A percentile compares a stretch with the other conserved stretches of the same genome.
Conservation (phyloP, 2,329 filamentous ascomycete species). For the Nannizzia gypsea region DNA sequence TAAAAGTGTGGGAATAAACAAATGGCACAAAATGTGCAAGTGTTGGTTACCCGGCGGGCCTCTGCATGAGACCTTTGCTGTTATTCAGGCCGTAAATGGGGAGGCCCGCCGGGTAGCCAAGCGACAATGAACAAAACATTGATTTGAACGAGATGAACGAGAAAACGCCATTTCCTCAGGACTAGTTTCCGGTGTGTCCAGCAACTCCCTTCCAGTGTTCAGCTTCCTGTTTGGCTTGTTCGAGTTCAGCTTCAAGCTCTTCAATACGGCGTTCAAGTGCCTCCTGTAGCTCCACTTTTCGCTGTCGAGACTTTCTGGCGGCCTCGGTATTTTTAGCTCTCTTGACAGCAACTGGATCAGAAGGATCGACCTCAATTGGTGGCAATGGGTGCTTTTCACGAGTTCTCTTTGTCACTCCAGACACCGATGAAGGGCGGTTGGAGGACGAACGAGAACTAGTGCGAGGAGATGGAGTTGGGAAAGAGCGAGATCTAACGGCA, state of each 20-base stretch:
- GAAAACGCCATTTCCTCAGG: slow-evolving; percentile 3
- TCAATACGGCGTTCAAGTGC: slow-evolving; percentile 62
- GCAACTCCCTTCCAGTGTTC: slow-evolving; percentile 29
- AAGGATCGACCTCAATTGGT: slow-evolving; percentile 63
- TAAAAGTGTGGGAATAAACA: not conserved
- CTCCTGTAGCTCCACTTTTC: slow-evolving; percentile 66
- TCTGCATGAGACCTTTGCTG: not conserved
- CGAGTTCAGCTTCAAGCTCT: slow-evolving; percentile 46
- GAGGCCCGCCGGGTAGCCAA: slow-evolving; percentile 10
- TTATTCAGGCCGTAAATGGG: not conserved
- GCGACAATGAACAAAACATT: slow-evolving; percentile 6
- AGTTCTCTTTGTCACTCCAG: slow-evolving; percentile 61
- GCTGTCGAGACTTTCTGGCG: slow-evolving; percentile 81
- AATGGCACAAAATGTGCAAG: not conserved
- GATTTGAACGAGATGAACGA: slow-evolving; percentile 9
- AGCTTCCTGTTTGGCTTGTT: slow-evolving; percentile 26
- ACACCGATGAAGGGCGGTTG: slow-evolving; percentile 52
- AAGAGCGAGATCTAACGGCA: not conserved
- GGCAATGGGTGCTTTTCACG: slow-evolving; percentile 67
- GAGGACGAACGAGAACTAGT: not conserved
- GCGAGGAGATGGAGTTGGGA: not conserved
- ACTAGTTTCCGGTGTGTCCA: slow-evolving; percentile 14
- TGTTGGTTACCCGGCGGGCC: not conserved
- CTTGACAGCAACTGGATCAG: slow-evolving; percentile 72
- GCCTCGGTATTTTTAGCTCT: slow-evolving; percentile 87